Evolutionary conservation across 176 grass and related monocot genomes (phyloP), one percentile per base, ranked within the genome.

Genomic region (Themeda triandra): DNA sequence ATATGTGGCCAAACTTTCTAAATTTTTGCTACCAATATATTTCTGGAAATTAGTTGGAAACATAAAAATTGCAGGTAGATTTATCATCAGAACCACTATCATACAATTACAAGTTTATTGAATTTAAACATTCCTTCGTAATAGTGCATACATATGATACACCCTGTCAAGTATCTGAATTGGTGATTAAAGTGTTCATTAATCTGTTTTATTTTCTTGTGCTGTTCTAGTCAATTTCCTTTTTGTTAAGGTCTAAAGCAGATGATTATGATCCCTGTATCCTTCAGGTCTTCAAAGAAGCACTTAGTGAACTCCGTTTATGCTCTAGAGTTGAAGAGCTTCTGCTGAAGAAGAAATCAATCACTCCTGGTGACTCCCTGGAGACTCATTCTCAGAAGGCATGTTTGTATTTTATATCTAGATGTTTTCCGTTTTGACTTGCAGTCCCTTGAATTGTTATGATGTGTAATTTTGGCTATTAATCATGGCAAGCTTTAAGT

Each of bases 361-460:
- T 95, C 83, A 88, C 81, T 78, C 89, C 66, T 86, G 96, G 96
- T 15, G 93, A 98, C 70, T 92, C 93, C 39, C 35, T 87, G 68
- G 91, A 94, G 37, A 94, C 62, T 56, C 93, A 95, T 94, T 95
- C 90, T 87, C 92, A 95, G 82, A 98, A 98, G 91, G 96, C 80
- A 96, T 78, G 82, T 33, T 81, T 78, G 4, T 69, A 45, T 78
- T 76, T 60, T 84, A 32, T 85, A 3, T 70, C 78, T 67, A 63
- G 44, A 78, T 37, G 13, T 27, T 84, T 85, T 76, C 8, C 25
- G 7, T 66, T 82, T 81, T 83, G 33, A 71, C 3, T 23, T 41
- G 11, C 6, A 17, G 56, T 36, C 33, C 27, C 35, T 89, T 66
- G 25, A 65, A 44, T 82, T 78, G 8, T 73, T 65, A 21, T 59